A percentile compares a stretch with the other conserved stretches of the same genome.
Conservation (phyloP, 768 basidiomycete species). For the Leccinum olivaceopallidum region DNA sequence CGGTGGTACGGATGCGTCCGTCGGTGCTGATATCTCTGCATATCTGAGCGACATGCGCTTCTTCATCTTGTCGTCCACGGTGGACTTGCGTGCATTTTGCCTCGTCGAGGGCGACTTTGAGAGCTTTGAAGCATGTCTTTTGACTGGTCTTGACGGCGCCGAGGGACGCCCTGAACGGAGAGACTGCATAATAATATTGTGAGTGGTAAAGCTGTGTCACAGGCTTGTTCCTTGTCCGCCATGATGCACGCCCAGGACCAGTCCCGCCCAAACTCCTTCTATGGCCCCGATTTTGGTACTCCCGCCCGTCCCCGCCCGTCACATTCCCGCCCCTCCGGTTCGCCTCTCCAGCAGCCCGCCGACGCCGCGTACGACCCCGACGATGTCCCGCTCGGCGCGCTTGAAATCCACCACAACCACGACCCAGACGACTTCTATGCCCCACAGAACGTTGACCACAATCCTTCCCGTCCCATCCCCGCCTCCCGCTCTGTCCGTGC, state of each 20-base stretch:
- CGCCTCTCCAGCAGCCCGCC: constrained; percentile 27
- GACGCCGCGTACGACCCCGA: constrained; percentile 41
- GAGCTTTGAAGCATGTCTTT: constrained; percentile 34
- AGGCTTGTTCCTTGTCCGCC: constrained; percentile 18
- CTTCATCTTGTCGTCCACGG: constrained; percentile 89
- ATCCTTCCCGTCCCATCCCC: constrained; percentile 38
- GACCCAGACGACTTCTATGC: constrained; percentile 46
- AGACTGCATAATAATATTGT: constrained; percentile 48
- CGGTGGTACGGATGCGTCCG: constrained; percentile 52
- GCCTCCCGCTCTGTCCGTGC: constrained; percentile 58
- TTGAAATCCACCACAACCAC: constrained; percentile 31
- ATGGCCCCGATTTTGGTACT: constrained; percentile 27
- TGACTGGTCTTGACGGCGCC: constrained; percentile 37
- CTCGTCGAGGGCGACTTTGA: constrained; percentile 29
- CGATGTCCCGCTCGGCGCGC: constrained; percentile 37
- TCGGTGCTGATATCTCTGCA: constrained; percentile 80
- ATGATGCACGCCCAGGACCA: constrained; percentile 35
- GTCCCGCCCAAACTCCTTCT: constrained; percentile 38
- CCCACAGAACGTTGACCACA: constrained; percentile 28
- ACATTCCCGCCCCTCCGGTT: constrained; percentile 20
- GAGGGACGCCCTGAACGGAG: constrained; percentile 52
- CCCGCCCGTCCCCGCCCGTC: constrained; percentile 13
- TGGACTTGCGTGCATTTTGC: constrained; percentile 46
- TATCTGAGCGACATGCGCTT: constrained; percentile 95
- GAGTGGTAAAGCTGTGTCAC: constrained; percentile 16